Conservation (phyloP, 2,329 filamentous ascomycete genomes). For the Cladophialophora psammophila region DNA sequence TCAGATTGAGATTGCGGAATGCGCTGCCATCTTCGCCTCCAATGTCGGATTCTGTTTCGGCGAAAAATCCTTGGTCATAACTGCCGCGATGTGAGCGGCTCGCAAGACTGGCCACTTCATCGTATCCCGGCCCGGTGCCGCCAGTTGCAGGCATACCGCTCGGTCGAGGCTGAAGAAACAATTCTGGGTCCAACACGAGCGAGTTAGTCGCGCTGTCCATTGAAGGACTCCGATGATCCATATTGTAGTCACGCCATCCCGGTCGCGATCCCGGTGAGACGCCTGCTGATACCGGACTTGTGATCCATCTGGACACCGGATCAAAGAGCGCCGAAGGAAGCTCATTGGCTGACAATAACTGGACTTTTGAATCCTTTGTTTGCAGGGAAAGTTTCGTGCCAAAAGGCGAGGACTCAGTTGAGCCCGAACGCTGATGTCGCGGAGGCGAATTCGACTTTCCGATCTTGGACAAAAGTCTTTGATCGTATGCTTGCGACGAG, state of each 20-base stretch:
- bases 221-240: conserved; percentile 53
- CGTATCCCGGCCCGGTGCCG: conserved; percentile 54
- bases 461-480: conserved; percentile 68
- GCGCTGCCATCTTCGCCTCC: conserved; percentile 49
- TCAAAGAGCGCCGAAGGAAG: conserved; percentile 30
- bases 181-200: conserved; percentile 51
- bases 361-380: conserved; percentile 32
- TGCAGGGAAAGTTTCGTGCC: conserved; percentile 44
- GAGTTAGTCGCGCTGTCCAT: conserved; percentile 52
- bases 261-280: conserved; percentile 51
- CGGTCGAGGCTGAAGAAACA: conserved; percentile 47
- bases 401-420: conserved; percentile 46
- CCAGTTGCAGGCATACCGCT: conserved; percentile 55
- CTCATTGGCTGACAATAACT: conserved; percentile 33
- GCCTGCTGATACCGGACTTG: conserved; percentile 50
- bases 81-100: conserved; percentile 65
- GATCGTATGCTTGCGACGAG: conserved; percentile 69
- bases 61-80: conserved; percentile 67
- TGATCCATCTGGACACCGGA: conserved; percentile 46
- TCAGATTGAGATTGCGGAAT: conserved; percentile 48
- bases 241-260: conserved; percentile 50
- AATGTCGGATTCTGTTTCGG: conserved; percentile 55
- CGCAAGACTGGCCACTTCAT: conserved; percentile 60
- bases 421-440: conserved; percentile 48
- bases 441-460: conserved; percentile 66